These are phyloP conservation scores for Phytopythium sindhum DNA, from an alignment of 352 stramenopile genomes.

Conservation along the genomic window DNA sequence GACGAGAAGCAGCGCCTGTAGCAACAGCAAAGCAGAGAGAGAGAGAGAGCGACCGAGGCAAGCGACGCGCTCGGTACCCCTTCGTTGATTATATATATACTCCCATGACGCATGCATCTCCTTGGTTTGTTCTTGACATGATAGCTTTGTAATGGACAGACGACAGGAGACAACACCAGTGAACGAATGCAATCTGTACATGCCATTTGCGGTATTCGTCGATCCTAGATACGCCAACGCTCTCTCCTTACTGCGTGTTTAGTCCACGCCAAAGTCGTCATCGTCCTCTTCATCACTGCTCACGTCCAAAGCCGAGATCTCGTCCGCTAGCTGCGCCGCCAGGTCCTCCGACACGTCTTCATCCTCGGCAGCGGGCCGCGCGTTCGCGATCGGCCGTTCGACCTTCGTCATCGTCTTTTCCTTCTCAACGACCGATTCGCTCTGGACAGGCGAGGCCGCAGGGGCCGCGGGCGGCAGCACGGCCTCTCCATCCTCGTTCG, in stretches of 20 bases:
- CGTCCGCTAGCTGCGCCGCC: conserved; percentile 56
- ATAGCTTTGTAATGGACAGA: neutral
- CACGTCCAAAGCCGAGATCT: conserved; percentile 77
- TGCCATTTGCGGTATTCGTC: neutral
- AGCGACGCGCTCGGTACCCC: neutral
- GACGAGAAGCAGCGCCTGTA: conserved; percentile 8
- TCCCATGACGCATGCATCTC: neutral
- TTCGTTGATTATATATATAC: neutral
- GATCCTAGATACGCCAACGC: neutral
- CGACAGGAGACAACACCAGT: neutral
- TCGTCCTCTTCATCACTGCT: conserved; percentile 83
- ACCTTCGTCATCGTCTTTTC: conserved; percentile 9
- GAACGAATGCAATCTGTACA: neutral
- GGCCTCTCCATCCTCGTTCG: conserved; percentile 19
- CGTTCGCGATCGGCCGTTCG: conserved; percentile 6
- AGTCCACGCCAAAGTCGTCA: conserved; percentile 44
- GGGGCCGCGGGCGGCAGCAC: conserved; percentile 14
- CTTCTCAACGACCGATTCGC: conserved; percentile 10
- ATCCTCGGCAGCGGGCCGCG: conserved; percentile 28
- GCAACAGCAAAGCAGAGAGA: conserved; percentile 6
- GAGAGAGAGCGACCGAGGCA: neutral
- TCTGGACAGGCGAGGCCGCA: neutral
- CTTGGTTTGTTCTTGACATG: neutral
- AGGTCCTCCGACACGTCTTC: conserved; percentile 71
- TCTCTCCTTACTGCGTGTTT: conserved; percentile 10